phyloP scores from a whole-genome alignment of 2,329 filamentous ascomycete species.

The Graphilbum ipis-grandicollis region DNA sequence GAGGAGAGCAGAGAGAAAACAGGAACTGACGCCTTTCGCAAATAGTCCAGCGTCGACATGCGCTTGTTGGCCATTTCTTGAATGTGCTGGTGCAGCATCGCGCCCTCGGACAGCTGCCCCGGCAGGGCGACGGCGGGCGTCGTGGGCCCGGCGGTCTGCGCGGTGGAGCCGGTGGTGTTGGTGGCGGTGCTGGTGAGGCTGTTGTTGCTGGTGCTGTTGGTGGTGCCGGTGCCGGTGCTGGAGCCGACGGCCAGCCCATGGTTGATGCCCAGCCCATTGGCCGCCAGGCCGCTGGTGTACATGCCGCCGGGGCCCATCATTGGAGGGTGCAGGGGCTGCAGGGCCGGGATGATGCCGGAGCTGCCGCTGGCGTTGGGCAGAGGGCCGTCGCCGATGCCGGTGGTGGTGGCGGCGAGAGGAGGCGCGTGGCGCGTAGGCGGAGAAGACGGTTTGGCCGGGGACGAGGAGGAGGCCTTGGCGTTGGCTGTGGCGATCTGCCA shows the following conservation, averaged over 20 bases:
- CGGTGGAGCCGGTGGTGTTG: not conserved
- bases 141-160: not conserved
- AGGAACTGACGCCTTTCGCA: constrained; percentile 66
- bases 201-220: not conserved
- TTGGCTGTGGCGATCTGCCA: not conserved
- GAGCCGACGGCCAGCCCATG: not conserved
- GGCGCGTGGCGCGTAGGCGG: not conserved
- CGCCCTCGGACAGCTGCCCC: constrained; percentile 19
- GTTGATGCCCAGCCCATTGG: not conserved
- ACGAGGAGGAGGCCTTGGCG: too few species aligned
- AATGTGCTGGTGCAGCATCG: constrained; percentile 43
- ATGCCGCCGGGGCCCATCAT: too few species aligned
- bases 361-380: too few species aligned
- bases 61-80: constrained; percentile 80
- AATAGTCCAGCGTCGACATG: constrained; percentile 84
- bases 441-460: too few species aligned
- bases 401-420: not conserved
- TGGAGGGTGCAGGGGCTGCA: too few species aligned
- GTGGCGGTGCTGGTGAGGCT: not conserved
- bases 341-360: too few species aligned
- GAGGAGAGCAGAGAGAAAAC: not conserved
- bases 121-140: not conserved
- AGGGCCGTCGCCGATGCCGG: not conserved
- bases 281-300: too few species aligned
- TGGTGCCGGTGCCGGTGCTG: not conserved